A percentile compares a stretch with the other conserved stretches of the same genome.
phyloP scores from a whole-genome alignment of 2,329 filamentous ascomycete genomes.

The Aspergillus sclerotialis region DNA sequence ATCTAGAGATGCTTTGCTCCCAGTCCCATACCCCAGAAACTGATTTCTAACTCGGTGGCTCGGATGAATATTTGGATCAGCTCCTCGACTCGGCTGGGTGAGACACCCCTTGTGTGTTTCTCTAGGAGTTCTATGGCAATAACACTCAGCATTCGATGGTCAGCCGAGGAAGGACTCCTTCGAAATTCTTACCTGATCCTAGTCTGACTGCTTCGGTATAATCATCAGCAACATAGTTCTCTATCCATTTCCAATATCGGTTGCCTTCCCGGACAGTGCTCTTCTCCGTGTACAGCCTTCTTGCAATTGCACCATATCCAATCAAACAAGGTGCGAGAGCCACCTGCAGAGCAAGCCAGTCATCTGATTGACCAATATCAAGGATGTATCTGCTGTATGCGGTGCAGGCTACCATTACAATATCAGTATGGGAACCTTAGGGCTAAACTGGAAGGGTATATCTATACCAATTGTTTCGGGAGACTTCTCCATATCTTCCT shows the following conservation, averaged over 20 bases:
- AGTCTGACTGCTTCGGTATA: constrained; percentile 65
- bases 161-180: constrained; percentile 7
- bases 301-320: constrained; percentile 78
- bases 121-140: constrained; percentile 67
- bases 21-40: constrained; percentile 67
- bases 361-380: constrained; percentile 78
- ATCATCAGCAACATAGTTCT: constrained; percentile 78
- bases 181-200: constrained; percentile 54
- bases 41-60: constrained; percentile 72
- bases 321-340: constrained; percentile 79
- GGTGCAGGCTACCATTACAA: constrained; percentile 53
- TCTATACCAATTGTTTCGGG: constrained; percentile 72
- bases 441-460: no score
- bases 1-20: constrained; percentile 15
- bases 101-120: constrained; percentile 64
- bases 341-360: constrained; percentile 81
- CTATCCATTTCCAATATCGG: constrained; percentile 82
- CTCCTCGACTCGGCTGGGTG: constrained; percentile 69
- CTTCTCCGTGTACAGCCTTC: constrained; percentile 58
- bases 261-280: constrained; percentile 59
- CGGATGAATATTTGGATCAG: constrained; percentile 78
- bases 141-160: no score
- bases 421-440: neutral
- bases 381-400: constrained; percentile 82
- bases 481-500: constrained; percentile 62